These are phyloP conservation scores for Diaporthe capsici DNA, from an alignment of 2,329 filamentous ascomycete species.

Conservation along the genomic window DNA sequence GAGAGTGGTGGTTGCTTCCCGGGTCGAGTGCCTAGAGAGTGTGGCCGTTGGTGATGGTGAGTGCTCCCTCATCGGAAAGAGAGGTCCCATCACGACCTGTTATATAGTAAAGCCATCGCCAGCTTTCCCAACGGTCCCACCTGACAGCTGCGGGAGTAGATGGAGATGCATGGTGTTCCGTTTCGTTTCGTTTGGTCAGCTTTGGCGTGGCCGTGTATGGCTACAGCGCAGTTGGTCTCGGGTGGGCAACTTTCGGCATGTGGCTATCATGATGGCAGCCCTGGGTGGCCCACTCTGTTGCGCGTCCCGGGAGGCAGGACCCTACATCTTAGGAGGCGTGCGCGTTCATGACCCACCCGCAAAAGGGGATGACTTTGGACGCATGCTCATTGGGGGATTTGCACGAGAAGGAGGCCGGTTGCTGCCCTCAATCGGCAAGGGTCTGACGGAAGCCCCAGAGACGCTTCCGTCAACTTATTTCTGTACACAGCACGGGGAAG, in stretches of 20 bases:
- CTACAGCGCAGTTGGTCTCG: conserved; percentile 1
- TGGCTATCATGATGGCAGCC: conserved; percentile 11
- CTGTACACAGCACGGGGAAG: neutral
- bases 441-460: neutral
- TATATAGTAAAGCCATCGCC: conserved; percentile 1
- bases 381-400: conserved; percentile 10
- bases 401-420: neutral
- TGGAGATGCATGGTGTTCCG: conserved; percentile 9
- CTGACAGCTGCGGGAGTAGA: conserved; percentile 9
- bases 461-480: conserved; percentile 12
- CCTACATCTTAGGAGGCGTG: conserved; percentile 16
- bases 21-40: conserved; percentile 7
- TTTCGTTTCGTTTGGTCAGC: conserved; percentile 21
- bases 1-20: conserved; percentile 12
- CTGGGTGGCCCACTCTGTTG: conserved; percentile 21
- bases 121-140: neutral
- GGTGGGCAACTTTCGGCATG: conserved; percentile 19
- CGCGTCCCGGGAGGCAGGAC: conserved; percentile 14
- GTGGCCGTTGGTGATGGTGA: conserved; percentile 18
- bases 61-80: neutral
- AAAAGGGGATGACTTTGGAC: conserved; percentile 22
- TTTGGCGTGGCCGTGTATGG: conserved; percentile 19
- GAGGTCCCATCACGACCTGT: neutral
- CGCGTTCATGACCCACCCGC: conserved; percentile 23
- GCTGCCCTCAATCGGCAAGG: conserved; percentile 4